A percentile compares a stretch with the other conserved stretches of the same genome.
Evolutionary conservation across 2,329 filamentous ascomycete genomes (phyloP).

Genomic region (Rhytidhysteron rufulum): DNA sequence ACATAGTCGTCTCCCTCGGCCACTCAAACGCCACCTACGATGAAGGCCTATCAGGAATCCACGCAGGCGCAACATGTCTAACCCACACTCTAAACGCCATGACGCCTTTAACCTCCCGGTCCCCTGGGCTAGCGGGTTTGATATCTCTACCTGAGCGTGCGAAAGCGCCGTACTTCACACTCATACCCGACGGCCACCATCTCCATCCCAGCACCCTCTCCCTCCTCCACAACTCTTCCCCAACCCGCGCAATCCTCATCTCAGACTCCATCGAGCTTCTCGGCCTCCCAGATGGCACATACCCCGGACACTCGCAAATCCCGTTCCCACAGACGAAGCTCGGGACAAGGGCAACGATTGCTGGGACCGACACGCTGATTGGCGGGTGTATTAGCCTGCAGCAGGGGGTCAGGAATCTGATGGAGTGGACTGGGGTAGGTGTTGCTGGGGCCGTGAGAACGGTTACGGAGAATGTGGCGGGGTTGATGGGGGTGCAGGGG

Average conservation of each 20-base stretch:
- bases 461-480: conserved; percentile 49
- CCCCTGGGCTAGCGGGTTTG: conserved; percentile 49
- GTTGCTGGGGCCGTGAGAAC: conserved; percentile 48
- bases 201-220: conserved; percentile 49
- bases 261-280: conserved; percentile 55
- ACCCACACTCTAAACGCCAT: conserved; percentile 57
- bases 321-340: conserved; percentile 47
- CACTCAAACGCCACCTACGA: conserved; percentile 49
- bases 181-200: conserved; percentile 54
- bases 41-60: conserved; percentile 43
- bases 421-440: conserved; percentile 44
- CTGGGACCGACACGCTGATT: conserved; percentile 52
- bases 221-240: conserved; percentile 47
- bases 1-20: conserved; percentile 47
- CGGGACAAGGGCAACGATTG: conserved; percentile 49
- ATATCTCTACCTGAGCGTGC: conserved; percentile 24
- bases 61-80: conserved; percentile 48
- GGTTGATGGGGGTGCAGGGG: conserved; percentile 46
- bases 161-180: conserved; percentile 45
- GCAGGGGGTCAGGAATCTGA: conserved; percentile 48
- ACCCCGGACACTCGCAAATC: conserved; percentile 52
- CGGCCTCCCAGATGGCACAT: conserved; percentile 48
- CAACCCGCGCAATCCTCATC: conserved; percentile 48
- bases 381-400: conserved; percentile 51
- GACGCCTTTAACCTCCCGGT: conserved; percentile 47